A percentile compares a stretch with the other conserved stretches of the same genome.
Conservation (phyloP, 768 basidiomycete genomes). For the Calocybe gangraenosa region DNA sequence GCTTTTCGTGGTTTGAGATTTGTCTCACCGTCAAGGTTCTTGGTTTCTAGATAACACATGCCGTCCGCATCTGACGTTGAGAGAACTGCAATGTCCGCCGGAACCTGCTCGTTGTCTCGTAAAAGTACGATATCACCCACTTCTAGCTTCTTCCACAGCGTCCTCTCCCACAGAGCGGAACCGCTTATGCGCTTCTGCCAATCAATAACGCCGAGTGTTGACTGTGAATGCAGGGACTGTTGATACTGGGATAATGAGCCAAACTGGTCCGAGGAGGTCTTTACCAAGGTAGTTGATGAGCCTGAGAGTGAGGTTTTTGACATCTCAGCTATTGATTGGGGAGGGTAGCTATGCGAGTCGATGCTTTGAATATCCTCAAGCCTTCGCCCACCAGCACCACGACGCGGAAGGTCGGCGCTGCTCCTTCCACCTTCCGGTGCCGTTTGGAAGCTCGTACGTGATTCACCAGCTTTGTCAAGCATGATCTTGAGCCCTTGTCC, state of each 20-base stretch:
- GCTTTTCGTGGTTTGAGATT: constrained; percentile 88
- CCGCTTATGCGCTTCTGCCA: constrained; percentile 67
- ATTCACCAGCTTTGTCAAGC: constrained; percentile 49
- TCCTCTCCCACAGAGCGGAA: constrained; percentile 86
- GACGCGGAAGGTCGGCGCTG: constrained; percentile 34
- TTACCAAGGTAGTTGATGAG: constrained; percentile 23
- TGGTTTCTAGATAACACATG: constrained; percentile 94
- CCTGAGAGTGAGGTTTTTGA: constrained; percentile 36
- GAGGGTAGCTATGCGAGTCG: constrained; percentile 64
- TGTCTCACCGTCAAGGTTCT: constrained; percentile 97
- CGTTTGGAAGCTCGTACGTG: constrained; percentile 31
- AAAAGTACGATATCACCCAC: constrained; percentile 94
- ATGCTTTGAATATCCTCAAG: constrained; percentile 69
- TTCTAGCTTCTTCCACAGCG: constrained; percentile 97
- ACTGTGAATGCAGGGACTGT: constrained; percentile 52
- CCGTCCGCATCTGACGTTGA: constrained; percentile 90
- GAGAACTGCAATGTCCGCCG: constrained; percentile 91
- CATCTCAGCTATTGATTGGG: constrained; percentile 30
- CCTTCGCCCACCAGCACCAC: constrained; percentile 44
- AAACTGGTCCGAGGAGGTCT: constrained; percentile 28
- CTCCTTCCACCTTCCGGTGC: constrained; percentile 36
- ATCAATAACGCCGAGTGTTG: constrained; percentile 74
- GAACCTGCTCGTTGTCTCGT: constrained; percentile 92
- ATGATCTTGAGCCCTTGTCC: constrained; percentile 61
- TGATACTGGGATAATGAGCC: constrained; percentile 48